Evolutionary conservation across 75 land plant species (phyloP), one percentile per base, ranked within the genome.

Genomic region (Sequoia sempervirens): DNA sequence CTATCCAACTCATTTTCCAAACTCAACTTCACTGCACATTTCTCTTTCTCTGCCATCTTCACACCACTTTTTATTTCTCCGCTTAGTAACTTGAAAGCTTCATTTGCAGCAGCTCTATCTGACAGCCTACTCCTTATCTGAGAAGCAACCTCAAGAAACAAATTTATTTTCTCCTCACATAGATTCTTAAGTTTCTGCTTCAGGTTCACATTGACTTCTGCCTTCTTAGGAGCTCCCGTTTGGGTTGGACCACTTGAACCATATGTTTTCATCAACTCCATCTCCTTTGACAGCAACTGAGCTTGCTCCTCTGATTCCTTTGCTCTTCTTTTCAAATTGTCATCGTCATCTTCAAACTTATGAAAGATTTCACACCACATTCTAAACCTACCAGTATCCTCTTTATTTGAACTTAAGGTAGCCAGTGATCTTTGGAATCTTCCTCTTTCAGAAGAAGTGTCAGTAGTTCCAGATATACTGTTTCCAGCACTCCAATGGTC

Each of bases 1-100:
- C 94, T 90, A 70, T 94, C 96, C 69, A 96, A 32, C 80, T 95
- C 94, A 20, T 86, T 91, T 82, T 95, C 91, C 85, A 95, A 78
- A 64, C 64, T 76, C 40, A 66, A 50, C 73, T 95, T 90, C 50
- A 94, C 17, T 72, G 91, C 98, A 82, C 54, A 56, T 80, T 93
- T 94, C 82, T 96, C 98, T 78, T 83, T 94, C 86, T 96, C 93
- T 75, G 94, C 83, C 82, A 83, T 87, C 86, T 86, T 82, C 1
- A 91, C 88, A 64, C 76, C 81, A 7, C 89, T 58, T 43, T 93
- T 90, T 74, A 91, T 79, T 68, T 92, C 92, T 53, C 30, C 81
- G 81, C 88, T 93, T 56, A 86, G 82, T 34, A 81, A 26, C 47
- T 78, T 86, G 32, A 93, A 74, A 28, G 87, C 87, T 85, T 95